phyloP scores from a whole-genome alignment of 2,329 filamentous ascomycete species.

The Botrytis fabae region DNA sequence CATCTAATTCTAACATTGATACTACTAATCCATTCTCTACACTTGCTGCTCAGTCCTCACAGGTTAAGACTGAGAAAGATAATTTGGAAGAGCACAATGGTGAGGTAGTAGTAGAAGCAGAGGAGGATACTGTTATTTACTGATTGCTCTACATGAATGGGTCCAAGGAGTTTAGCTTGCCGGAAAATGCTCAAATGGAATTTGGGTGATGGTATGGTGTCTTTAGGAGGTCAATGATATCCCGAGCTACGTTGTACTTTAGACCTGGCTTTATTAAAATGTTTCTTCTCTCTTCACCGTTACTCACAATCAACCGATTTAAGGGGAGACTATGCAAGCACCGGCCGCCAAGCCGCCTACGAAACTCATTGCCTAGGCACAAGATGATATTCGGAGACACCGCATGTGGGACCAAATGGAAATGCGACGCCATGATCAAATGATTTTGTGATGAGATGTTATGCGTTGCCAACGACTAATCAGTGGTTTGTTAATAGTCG shows the following conservation, averaged over 20 bases:
- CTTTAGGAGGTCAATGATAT: constrained; percentile 22
- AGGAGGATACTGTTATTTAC: constrained; percentile 91
- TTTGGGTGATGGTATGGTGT: background rate
- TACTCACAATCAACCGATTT: constrained; percentile 34
- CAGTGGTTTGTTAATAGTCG: background rate
- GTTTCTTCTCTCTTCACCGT: background rate
- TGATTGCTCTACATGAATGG: constrained; percentile 45
- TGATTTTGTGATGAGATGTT: background rate
- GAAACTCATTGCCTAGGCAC: background rate
- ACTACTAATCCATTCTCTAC: constrained; percentile 43
- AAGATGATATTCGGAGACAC: background rate
- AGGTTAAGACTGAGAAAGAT: constrained; percentile 43
- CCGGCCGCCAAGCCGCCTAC: background rate
- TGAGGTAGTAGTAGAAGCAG: constrained; percentile 78
- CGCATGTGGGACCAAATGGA: background rate
- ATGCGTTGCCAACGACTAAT: background rate
- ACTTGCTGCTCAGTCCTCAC: constrained; percentile 36
- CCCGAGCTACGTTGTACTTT: constrained; percentile 21
- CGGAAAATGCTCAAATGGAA: constrained; percentile 1
- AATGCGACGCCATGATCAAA: background rate
- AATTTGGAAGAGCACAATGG: constrained; percentile 66
- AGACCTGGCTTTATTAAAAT: constrained; percentile 17
- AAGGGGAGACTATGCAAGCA: constrained; percentile 38
- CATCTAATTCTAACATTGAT: constrained; percentile 41
- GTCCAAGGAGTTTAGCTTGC: background rate